Percentiles rank a stretch among this genome's conserved stretches.
Conservation (phyloP, 2,329 filamentous ascomycete genomes). For the Diplodia mutila region DNA sequence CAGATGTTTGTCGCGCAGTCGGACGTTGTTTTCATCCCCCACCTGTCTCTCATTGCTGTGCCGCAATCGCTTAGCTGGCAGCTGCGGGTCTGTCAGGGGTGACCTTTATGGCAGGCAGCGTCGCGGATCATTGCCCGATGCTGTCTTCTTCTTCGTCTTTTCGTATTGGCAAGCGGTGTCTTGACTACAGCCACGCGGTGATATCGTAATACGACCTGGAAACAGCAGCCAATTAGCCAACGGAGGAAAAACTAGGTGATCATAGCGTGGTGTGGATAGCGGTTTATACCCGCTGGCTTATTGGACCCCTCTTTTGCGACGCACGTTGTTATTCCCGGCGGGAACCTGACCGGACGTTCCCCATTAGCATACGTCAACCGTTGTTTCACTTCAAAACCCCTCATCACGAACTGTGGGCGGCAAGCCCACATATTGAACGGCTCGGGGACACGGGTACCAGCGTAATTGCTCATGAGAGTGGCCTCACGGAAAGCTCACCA, state of each 20-base stretch:
- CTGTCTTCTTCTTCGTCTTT: background rate
- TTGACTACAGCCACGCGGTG: background rate
- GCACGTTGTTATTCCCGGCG: background rate
- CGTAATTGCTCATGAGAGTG: background rate
- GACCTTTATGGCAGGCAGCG: background rate
- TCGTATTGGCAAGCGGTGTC: background rate
- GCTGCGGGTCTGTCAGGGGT: background rate
- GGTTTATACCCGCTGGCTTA: background rate
- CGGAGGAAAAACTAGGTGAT: background rate
- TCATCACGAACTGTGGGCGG: background rate
- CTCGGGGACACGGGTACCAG: background rate
- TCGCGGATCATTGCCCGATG: background rate
- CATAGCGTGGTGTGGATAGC: background rate
- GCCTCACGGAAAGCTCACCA: background rate
- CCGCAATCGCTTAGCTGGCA: background rate
- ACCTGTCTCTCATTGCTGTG: background rate
- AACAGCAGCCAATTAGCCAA: background rate
- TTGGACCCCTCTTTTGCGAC: background rate
- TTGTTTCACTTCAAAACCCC: background rate
- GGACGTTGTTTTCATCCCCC: background rate
- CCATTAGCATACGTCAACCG: background rate
- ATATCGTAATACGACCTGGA: background rate
- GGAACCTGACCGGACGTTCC: background rate
- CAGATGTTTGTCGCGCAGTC: background rate
- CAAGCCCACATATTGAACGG: background rate